Conservation (phyloP, 495 filamentous ascomycete species). For the Xylaria scruposa region DNA sequence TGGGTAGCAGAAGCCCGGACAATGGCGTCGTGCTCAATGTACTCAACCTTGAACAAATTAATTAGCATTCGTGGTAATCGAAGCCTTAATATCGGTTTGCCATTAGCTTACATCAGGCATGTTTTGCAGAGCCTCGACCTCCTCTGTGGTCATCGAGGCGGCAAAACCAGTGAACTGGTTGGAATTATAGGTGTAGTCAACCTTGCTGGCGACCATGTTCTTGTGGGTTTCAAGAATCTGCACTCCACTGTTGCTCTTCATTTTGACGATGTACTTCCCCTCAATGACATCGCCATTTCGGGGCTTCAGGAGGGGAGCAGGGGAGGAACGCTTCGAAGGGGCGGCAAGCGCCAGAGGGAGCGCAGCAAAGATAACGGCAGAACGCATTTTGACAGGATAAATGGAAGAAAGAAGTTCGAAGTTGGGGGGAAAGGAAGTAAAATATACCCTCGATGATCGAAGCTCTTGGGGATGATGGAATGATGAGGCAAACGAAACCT, state of each 20-base stretch:
- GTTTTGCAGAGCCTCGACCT: slow-evolving; percentile 49
- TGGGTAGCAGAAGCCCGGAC: slow-evolving; percentile 54
- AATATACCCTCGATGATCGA: slow-evolving; percentile 1
- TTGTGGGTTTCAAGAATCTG: slow-evolving; percentile 44
- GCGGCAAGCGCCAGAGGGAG: slow-evolving; percentile 42
- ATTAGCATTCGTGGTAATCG: slow-evolving; percentile 15
- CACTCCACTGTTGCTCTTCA: slow-evolving; percentile 40
- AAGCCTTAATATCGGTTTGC: not conserved
- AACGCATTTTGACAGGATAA: slow-evolving; percentile 35
- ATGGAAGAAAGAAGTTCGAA: not conserved
- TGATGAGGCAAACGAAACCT: slow-evolving; percentile 18
- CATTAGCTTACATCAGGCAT: slow-evolving; percentile 45
- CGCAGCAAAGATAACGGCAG: slow-evolving; percentile 33
- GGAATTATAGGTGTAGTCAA: slow-evolving; percentile 50
- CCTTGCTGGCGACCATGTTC: slow-evolving; percentile 40
- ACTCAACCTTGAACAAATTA: slow-evolving; percentile 49
- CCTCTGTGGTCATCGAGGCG: slow-evolving; percentile 42
- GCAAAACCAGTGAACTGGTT: slow-evolving; percentile 55
- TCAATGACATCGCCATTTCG: slow-evolving; percentile 41
- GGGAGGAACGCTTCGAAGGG: slow-evolving; percentile 36
- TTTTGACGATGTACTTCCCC: slow-evolving; percentile 54
- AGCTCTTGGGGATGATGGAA: slow-evolving; percentile 7
- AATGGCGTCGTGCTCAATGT: slow-evolving; percentile 58
- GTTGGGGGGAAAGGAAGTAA: not conserved
- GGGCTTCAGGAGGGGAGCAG: slow-evolving; percentile 38